Conservation (phyloP, 441 rosid species). For the Cnidoscolus chayamansa region DNA sequence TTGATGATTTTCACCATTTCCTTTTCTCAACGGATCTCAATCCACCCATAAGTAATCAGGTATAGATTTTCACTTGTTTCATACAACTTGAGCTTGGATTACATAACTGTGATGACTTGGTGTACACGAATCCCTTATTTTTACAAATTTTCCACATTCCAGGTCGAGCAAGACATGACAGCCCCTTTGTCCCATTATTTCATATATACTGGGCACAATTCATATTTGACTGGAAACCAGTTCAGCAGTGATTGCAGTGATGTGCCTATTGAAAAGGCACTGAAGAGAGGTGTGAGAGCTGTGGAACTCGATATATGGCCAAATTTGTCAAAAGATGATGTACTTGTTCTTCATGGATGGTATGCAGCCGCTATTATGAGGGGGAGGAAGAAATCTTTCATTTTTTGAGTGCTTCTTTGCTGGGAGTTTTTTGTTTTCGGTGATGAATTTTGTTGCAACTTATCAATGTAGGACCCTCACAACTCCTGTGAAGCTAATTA, state of each 20-base stretch:
- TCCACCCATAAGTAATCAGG: constrained; percentile 45
- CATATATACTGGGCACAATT: constrained; percentile 82
- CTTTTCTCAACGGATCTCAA: constrained; percentile 52
- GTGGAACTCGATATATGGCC: constrained; percentile 94
- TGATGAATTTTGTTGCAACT: neutral
- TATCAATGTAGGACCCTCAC: constrained; percentile 62
- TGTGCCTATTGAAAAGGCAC: constrained; percentile 61
- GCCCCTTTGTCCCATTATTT: constrained; percentile 79
- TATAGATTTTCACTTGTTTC: constrained; percentile 24
- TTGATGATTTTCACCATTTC: constrained; percentile 68
- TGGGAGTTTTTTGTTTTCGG: neutral
- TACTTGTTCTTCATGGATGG: constrained; percentile 85
- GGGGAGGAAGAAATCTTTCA: neutral
- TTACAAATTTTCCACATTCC: constrained; percentile 8
- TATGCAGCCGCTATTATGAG: constrained; percentile 18
- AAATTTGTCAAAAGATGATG: constrained; percentile 52
- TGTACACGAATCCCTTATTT: neutral
- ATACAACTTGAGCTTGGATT: neutral
- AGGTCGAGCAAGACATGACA: constrained; percentile 85
- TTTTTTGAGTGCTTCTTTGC: neutral
- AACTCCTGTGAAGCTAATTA: constrained; percentile 70
- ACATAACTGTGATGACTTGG: neutral
- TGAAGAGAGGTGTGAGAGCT: constrained; percentile 73
- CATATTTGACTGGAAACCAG: constrained; percentile 86
- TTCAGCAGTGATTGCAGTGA: constrained; percentile 85